phyloP scores from a whole-genome alignment of 2,329 filamentous ascomycete genomes.

The Hypoxylon sp. region DNA sequence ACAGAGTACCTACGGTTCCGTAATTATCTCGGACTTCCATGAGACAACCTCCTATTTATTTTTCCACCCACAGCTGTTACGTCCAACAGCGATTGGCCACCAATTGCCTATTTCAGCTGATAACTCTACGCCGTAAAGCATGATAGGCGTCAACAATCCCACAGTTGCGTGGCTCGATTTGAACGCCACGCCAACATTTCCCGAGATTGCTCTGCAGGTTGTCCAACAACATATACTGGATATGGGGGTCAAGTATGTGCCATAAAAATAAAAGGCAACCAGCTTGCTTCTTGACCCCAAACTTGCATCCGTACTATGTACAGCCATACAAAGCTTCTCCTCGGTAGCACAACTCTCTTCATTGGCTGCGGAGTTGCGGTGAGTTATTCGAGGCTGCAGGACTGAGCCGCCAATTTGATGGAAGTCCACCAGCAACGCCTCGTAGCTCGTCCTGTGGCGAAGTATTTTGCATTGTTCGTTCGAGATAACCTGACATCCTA shows the following conservation, averaged over 20 bases:
- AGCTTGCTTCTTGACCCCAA: slow-evolving; percentile 23
- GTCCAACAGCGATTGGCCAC: slow-evolving; percentile 2
- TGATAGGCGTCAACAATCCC: slow-evolving; percentile 16
- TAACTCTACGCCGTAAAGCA: too few species aligned
- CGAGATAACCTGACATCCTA: slow-evolving; percentile 14
- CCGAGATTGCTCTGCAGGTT: too few species aligned
- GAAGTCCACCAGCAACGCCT: slow-evolving; percentile 12
- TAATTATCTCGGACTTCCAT: slow-evolving; percentile 25
- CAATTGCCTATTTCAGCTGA: slow-evolving; percentile 13
- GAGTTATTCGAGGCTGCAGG: slow-evolving; percentile 27
- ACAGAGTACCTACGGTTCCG: slow-evolving; percentile 20
- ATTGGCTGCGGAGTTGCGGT: slow-evolving; percentile 32
- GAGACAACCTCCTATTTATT: slow-evolving; percentile 28
- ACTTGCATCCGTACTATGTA: too few species aligned
- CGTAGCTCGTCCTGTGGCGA: slow-evolving; percentile 9
- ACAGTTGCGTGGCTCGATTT: slow-evolving; percentile 28
- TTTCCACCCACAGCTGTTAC: slow-evolving; percentile 9
- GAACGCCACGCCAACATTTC: slow-evolving; percentile 24
- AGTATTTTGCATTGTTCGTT: slow-evolving; percentile 5
- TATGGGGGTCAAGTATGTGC: slow-evolving; percentile 10
- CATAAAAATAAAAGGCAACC: slow-evolving; percentile 1
- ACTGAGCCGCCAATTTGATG: slow-evolving; percentile 21
- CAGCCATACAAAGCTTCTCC: slow-evolving; percentile 6
- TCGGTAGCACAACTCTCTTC: slow-evolving; percentile 7
- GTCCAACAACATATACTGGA: too few species aligned